Evolutionary conservation across 345 rosid species (phyloP), one percentile per base, ranked within the genome.

Genomic region (Hypericum androsaemum): DNA sequence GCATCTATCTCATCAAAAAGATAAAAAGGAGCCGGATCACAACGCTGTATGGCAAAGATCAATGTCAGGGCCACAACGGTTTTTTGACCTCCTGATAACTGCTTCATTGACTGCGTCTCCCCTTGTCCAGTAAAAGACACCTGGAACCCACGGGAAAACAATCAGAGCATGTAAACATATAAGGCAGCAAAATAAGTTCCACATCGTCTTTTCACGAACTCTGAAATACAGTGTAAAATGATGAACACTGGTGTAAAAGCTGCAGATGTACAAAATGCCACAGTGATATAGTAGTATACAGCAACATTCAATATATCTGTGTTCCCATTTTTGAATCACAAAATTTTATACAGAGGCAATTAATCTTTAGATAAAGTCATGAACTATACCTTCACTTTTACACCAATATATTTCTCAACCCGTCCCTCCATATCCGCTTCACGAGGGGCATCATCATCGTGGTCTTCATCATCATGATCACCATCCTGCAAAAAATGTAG

Each of bases 1-100:
- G 96, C 96, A 46, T 92, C 98, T 44, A 88, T 92, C 77, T 92
- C 95, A 64, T 92, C 98, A 32, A 85, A 88, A 11, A 92, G 89
- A 77, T 92, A 92, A 61, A 88, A 83, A 13, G 95, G 95, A 57
- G 98, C 95, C 62, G 98, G 95, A 74, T 92, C 98, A 12, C 96
- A 88, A 56, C 94, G 69, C 48, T 92, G 98, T 68, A 92, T 92
- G 37, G 98, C 94, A 54, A 88, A 92, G 56, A 92, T 92, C 71
- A 92, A 72, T 3, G 98, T 71, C 53, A 88, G 80, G 22, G 96
- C 98, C 47, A 88, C 96, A 36, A 92, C 96, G 38, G 98, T 84
- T 73, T 92, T 92, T 72, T 92, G 95, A 36, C 96, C 96, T 58
- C 98, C 98, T 0, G 96, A 92, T 37, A 92, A 64, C 59, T 88